Conservation (phyloP, 2,329 filamentous ascomycete genomes). For the Ophiocordyceps polyrhachis-furcata region DNA sequence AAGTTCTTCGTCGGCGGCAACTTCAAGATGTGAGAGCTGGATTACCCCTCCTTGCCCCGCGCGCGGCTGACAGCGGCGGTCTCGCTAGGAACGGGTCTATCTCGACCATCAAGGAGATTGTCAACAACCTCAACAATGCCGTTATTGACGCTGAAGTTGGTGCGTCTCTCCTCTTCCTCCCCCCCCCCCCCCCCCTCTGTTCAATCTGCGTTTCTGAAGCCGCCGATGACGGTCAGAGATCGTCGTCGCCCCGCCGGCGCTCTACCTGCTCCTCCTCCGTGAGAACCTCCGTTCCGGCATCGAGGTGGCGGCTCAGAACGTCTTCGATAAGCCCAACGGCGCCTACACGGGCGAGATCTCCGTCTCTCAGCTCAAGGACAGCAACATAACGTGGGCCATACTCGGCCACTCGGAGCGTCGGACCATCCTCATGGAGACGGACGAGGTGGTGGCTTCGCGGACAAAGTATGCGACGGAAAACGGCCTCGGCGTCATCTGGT, state of each 20-base stretch:
- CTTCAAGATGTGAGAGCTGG: conserved; percentile 74
- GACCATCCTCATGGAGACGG: conserved; percentile 71
- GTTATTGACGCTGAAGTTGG: conserved; percentile 58
- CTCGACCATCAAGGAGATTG: conserved; percentile 78
- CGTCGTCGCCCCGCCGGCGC: conserved; percentile 74
- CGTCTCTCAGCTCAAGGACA: conserved; percentile 77
- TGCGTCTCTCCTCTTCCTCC: conserved; percentile 21
- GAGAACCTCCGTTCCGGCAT: conserved; percentile 58
- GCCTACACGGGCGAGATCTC: conserved; percentile 96
- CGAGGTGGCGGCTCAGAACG: conserved; percentile 87
- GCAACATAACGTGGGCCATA: conserved; percentile 74
- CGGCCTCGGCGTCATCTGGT: conserved; percentile 83
- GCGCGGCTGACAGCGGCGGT: neutral
- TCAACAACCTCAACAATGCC: conserved; percentile 74
- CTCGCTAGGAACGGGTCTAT: conserved; percentile 70
- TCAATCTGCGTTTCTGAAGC: too few species aligned
- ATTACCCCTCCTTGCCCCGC: conserved; percentile 9
- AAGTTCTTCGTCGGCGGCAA: conserved; percentile 97
- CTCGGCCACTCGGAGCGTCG: conserved; percentile 92
- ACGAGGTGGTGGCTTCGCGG: conserved; percentile 78
- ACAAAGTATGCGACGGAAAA: conserved; percentile 81
- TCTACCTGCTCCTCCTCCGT: conserved; percentile 80
- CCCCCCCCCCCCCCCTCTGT: neutral
- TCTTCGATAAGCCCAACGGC: conserved; percentile 91
- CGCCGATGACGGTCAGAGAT: conserved; percentile 44